Evolutionary conservation across 2,329 filamentous ascomycete species (phyloP).

Genomic region (Aspergillus quadricinctus): DNA sequence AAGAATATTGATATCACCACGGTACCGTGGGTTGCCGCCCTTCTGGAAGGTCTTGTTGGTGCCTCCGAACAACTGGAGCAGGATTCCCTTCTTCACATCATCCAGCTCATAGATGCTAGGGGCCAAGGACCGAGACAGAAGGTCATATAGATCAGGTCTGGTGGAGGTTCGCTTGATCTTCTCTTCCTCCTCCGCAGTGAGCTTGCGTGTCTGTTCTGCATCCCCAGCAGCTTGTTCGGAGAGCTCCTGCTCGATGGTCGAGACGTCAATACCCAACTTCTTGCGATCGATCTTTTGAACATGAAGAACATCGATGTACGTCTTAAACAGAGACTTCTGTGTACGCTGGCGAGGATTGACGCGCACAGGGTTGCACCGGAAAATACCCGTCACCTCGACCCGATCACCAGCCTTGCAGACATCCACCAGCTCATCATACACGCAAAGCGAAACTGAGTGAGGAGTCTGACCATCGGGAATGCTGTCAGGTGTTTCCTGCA

Average conservation of each 20-base stretch:
- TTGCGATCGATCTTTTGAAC: conserved; percentile 96
- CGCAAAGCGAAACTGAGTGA: conserved; percentile 92
- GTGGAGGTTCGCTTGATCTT: conserved; percentile 79
- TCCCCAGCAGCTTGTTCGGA: conserved; percentile 67
- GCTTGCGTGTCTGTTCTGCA: conserved; percentile 77
- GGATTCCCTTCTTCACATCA: conserved; percentile 96
- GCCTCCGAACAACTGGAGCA: conserved; percentile 92
- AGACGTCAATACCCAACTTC: conserved; percentile 83
- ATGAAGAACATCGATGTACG: conserved; percentile 91
- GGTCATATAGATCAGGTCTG: conserved; percentile 84
- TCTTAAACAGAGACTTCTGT: conserved; percentile 96
- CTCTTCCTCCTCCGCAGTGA: conserved; percentile 79
- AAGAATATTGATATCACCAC: conserved; percentile 95
- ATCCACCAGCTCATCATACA: conserved; percentile 95
- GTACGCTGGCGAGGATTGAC: conserved; percentile 90
- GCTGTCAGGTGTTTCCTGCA: conserved; percentile 94
- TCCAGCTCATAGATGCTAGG: conserved; percentile 98
- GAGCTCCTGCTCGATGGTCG: conserved; percentile 79
- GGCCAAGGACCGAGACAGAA: conserved; percentile 83
- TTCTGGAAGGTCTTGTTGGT: conserved; percentile 98
- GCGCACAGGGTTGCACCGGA: conserved; percentile 88
- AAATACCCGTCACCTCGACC: conserved; percentile 93
- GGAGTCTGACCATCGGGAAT: conserved; percentile 95
- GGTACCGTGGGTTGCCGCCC: conserved; percentile 89
- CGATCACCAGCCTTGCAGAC: conserved; percentile 97